Conservation (phyloP, 495 filamentous ascomycete species). For the Tuber aestivum region DNA sequence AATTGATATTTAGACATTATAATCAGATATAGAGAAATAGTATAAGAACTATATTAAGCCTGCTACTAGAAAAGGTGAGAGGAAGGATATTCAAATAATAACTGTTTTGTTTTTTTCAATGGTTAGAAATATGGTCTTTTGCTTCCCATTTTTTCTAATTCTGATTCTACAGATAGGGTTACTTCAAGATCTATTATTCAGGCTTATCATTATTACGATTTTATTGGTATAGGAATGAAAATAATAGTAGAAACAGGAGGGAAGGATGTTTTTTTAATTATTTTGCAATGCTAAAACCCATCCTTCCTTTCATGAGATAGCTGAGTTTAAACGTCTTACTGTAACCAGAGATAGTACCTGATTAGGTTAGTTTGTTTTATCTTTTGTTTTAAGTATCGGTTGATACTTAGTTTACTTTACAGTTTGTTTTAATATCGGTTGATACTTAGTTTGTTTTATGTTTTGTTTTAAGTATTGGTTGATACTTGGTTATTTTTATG, state of each 20-base stretch:
- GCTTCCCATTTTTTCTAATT: constrained; percentile 7
- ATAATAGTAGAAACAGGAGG: constrained; percentile 1
- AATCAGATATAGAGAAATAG: constrained; percentile 4
- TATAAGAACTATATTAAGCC: too few species aligned
- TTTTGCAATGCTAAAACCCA: constrained; percentile 11
- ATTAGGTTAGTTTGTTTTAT: too few species aligned
- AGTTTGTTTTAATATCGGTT: too few species aligned
- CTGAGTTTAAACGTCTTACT: background rate
- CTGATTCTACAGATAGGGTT: background rate
- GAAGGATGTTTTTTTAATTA: constrained; percentile 14
- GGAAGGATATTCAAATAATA: constrained; percentile 9
- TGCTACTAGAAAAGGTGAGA: constrained; percentile 5
- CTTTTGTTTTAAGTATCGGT: too few species aligned
- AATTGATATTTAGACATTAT: constrained; percentile 9
- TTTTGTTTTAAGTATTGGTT: too few species aligned
- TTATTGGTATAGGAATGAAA: constrained; percentile 9
- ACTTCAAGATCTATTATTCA: constrained; percentile 7
- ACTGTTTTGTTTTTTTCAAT: constrained; percentile 12
- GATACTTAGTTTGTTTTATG: too few species aligned
- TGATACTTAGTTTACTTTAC: too few species aligned
- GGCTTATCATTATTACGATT: background rate
- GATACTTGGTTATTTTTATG: too few species aligned
- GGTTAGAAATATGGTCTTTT: constrained; percentile 10
- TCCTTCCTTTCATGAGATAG: constrained; percentile 8
- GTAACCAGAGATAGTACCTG: too few species aligned